Evolutionary conservation across 768 basidiomycete genomes (phyloP).

Genomic region (Grammothele lineata): DNA sequence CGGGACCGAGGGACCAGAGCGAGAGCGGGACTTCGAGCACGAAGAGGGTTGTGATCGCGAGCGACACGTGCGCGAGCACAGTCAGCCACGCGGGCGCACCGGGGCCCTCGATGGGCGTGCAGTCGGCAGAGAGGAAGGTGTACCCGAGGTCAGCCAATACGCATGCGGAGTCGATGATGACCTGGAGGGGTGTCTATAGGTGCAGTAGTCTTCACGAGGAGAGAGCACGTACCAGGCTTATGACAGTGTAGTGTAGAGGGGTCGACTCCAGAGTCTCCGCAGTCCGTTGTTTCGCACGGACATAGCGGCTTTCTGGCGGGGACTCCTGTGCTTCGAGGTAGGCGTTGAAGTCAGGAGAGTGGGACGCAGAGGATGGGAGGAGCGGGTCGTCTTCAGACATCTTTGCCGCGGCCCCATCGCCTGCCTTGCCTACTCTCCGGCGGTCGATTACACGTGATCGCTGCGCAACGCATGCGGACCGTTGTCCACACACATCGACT

Average conservation of each 20-base stretch:
- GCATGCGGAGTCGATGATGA: conserved; percentile 59
- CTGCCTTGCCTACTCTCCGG: too few relatives aligned
- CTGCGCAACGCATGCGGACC: too few relatives aligned
- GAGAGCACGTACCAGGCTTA: conserved; percentile 46
- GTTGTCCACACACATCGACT: too few relatives aligned
- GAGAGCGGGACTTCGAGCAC: conserved; percentile 71
- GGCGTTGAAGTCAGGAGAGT: background rate
- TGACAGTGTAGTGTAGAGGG: conserved; percentile 51
- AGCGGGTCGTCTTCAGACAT: conserved; percentile 28
- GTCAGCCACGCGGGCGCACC: conserved; percentile 57
- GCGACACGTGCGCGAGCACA: conserved; percentile 56
- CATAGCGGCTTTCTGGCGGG: conserved; percentile 7
- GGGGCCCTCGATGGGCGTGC: conserved; percentile 37
- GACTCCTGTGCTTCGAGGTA: conserved; percentile 2
- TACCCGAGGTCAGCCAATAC: conserved; percentile 72
- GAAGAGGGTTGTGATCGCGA: conserved; percentile 69
- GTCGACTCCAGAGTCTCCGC: conserved; percentile 50
- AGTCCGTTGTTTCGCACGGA: conserved; percentile 23
- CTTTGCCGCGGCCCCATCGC: background rate
- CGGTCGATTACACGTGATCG: too few relatives aligned
- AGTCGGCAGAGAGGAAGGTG: conserved; percentile 55
- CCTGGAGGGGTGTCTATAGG: conserved; percentile 32
- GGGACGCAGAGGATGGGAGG: conserved; percentile 11
- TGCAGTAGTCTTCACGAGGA: conserved; percentile 14
- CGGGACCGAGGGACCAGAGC: conserved; percentile 60